Evolutionary conservation across 2,329 filamentous ascomycete species (phyloP).

Genomic region (Trichoderma endophyticum): DNA sequence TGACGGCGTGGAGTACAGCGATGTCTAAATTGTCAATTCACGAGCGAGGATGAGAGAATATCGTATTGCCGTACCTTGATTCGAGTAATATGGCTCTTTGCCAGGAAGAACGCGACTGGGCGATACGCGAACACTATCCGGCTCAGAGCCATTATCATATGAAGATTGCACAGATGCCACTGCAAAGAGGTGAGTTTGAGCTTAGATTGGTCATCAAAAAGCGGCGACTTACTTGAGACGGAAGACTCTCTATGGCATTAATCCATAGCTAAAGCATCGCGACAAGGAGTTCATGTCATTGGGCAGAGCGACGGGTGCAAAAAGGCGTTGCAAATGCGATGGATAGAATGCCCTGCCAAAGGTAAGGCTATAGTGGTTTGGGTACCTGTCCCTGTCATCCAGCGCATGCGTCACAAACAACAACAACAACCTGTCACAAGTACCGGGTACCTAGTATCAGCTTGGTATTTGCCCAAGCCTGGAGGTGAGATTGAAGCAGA

Average conservation of each 20-base stretch:
- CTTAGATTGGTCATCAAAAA: neutral
- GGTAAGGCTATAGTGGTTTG: neutral
- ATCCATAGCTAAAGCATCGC: constrained; percentile 28
- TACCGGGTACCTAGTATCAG: neutral
- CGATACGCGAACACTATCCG: constrained; percentile 30
- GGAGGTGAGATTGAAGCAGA: neutral
- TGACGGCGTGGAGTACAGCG: constrained; percentile 71
- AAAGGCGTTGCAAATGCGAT: constrained; percentile 4
- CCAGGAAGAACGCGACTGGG: constrained; percentile 29
- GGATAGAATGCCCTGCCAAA: neutral
- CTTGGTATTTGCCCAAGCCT: neutral
- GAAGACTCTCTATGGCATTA: constrained; percentile 31
- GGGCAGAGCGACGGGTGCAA: neutral
- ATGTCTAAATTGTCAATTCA: constrained; percentile 58
- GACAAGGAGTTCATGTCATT: neutral
- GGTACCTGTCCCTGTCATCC: neutral
- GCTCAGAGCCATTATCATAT: constrained; percentile 25
- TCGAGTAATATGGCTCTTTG: constrained; percentile 51
- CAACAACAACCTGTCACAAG: neutral
- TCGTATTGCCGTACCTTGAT: constrained; percentile 49
- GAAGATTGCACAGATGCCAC: constrained; percentile 30
- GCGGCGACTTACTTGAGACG: constrained; percentile 28
- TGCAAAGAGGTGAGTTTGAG: constrained; percentile 7
- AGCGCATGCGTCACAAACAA: neutral
- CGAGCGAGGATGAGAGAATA: neutral